A percentile compares a stretch with the other conserved stretches of the same genome.
Conservation (phyloP, 2,329 filamentous ascomycete species). For the Bretziella fagacearum region DNA sequence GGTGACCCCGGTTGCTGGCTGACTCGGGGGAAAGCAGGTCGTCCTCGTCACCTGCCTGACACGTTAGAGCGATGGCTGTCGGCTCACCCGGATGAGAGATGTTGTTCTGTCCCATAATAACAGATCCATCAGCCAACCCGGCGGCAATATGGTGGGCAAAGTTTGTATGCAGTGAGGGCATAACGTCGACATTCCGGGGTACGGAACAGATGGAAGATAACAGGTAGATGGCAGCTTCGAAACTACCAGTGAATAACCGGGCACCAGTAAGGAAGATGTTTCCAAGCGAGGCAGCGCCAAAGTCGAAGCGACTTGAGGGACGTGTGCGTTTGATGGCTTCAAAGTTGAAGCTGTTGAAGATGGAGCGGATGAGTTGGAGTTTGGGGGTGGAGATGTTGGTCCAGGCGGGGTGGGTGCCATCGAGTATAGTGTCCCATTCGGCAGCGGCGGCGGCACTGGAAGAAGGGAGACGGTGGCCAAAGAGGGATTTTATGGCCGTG, state of each 20-base stretch:
- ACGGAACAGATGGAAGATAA: slow-evolving; percentile 77
- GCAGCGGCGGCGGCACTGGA: slow-evolving; percentile 41
- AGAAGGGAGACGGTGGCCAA: slow-evolving; percentile 69
- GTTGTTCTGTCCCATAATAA: slow-evolving; percentile 82
- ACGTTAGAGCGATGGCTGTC: slow-evolving; percentile 27
- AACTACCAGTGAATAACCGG: slow-evolving; percentile 76
- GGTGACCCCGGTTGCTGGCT: slow-evolving; percentile 11
- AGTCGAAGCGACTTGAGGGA: slow-evolving; percentile 59
- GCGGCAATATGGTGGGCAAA: slow-evolving; percentile 92
- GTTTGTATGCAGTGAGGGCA: slow-evolving; percentile 86
- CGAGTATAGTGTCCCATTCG: slow-evolving; percentile 82
- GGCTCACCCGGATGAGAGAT: slow-evolving; percentile 69
- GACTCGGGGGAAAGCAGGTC: slow-evolving; percentile 1
- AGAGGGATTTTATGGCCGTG: slow-evolving; percentile 60
- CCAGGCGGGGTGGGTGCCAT: slow-evolving; percentile 68
- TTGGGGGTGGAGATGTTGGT: slow-evolving; percentile 50
- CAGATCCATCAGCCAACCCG: slow-evolving; percentile 54
- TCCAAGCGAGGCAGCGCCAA: slow-evolving; percentile 57
- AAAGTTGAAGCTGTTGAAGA: slow-evolving; percentile 59
- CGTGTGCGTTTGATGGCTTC: slow-evolving; percentile 63
- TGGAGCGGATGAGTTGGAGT: slow-evolving; percentile 58
- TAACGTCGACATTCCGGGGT: slow-evolving; percentile 55
- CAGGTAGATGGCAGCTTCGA: slow-evolving; percentile 84
- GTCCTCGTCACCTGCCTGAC: slow-evolving; percentile 11
- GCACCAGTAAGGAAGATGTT: slow-evolving; percentile 74